Base-by-base conservation (phyloP, 768 basidiomycete genomes). In the Mycena haematopus region DNA sequence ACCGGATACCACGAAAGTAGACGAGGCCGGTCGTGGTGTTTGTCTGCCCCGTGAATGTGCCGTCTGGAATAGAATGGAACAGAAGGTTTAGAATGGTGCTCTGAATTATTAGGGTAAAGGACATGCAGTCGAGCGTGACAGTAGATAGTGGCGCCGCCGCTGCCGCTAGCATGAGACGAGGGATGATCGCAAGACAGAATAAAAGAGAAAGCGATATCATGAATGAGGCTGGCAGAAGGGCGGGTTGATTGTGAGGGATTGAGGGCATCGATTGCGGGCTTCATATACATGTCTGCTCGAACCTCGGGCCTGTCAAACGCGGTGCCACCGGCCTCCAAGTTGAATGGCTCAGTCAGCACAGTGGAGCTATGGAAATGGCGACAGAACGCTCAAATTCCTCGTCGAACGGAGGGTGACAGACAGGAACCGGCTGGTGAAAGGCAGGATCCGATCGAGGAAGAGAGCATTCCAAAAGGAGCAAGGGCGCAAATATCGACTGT, bases 1-100 rank as follows among this genome's bases (percentile, higher is more conserved):
- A 81, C 17, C 76, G 80, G 33, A 82, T 69, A 2, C 81, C 81
- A 14, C 68, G 69, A 62, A 77, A 81, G n/a, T 68, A 76, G n/a
- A 71, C 74, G 17, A 79, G 72, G 1, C 74, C 73, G 36, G 68
- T 72, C 13, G 71, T 68, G 14, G 68, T 63, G 61, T 78, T 70
- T n/a, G 59, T 56, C 19, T 69, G 27, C 4, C 80, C 80, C 10
- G 67, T 72, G 59, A 80, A 79, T 2, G 75, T 77, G 9, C 76
- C 79, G 69, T 80, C 79, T 80, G 51, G 29, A 50, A 60, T 2
- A 47, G n/a, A 42, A 33, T 14, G 14, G 3, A 4, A 36, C 29
- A n/a, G n/a, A n/a, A n/a, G 14, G 13, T 8, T 61, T 25, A 58
- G 45, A 24, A 42, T 42, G 27, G 35, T 9, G 31, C 9, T 50